These are phyloP conservation scores for Botryotinia globosa DNA, from an alignment of 2,329 filamentous ascomycete genomes.

Conservation along the genomic window DNA sequence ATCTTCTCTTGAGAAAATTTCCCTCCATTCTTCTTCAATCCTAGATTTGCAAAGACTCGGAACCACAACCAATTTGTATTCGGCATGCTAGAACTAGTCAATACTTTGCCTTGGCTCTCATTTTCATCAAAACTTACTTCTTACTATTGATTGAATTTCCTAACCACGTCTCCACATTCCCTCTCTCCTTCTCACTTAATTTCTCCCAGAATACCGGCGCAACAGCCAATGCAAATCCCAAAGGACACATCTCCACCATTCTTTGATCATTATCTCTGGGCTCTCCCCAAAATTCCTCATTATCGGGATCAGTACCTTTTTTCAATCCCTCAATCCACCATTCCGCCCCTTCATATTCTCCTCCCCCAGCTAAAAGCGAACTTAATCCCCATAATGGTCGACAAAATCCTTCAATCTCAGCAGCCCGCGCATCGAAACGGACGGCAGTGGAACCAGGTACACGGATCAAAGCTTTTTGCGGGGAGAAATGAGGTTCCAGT, in stretches of 20 bases:
- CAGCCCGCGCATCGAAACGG: slow-evolving; percentile 72
- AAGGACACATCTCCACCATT: slow-evolving; percentile 82
- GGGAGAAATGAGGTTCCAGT: slow-evolving; percentile 69
- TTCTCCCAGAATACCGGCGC: slow-evolving; percentile 51
- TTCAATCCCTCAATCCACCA: slow-evolving; percentile 70
- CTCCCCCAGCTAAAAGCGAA: slow-evolving; percentile 65
- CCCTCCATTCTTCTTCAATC: slow-evolving; percentile 71
- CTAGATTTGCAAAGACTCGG: slow-evolving; percentile 78
- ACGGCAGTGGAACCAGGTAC: slow-evolving; percentile 69
- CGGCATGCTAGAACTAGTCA: slow-evolving; percentile 63
- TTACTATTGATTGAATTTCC: slow-evolving; percentile 75
- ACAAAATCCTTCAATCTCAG: slow-evolving; percentile 61
- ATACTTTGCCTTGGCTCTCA: not conserved
- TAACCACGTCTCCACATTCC: slow-evolving; percentile 69
- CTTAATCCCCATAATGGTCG: slow-evolving; percentile 73
- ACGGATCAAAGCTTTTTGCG: slow-evolving; percentile 60
- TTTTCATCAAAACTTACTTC: slow-evolving; percentile 47
- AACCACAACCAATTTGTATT: slow-evolving; percentile 76
- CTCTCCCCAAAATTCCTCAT: slow-evolving; percentile 72
- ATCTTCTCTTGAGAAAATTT: slow-evolving; percentile 67
- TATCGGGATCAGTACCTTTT: slow-evolving; percentile 67
- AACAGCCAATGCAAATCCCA: slow-evolving; percentile 72
- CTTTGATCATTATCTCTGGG: slow-evolving; percentile 75
- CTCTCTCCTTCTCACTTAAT: slow-evolving; percentile 58
- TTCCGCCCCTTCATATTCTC: slow-evolving; percentile 59